phyloP scores from a whole-genome alignment of 768 basidiomycete species.

The Termitomyces sp. region DNA sequence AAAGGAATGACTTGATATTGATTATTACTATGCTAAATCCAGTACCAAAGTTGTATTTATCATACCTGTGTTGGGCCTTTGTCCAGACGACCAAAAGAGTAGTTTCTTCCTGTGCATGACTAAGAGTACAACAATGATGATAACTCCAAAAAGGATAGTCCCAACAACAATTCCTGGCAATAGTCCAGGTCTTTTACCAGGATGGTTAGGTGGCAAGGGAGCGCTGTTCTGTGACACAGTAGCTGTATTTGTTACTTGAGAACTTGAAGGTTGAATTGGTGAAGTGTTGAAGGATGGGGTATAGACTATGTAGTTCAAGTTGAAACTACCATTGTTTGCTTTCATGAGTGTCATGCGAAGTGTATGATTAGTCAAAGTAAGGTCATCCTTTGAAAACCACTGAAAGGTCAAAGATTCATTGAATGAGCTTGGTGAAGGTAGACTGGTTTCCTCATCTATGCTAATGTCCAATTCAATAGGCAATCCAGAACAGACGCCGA shows the following conservation, averaged over 20 bases:
- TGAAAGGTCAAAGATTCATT: not conserved
- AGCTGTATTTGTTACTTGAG: no score
- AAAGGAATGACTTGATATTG: not conserved
- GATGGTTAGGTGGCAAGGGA: not conserved
- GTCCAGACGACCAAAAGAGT: no score
- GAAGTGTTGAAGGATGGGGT: not conserved
- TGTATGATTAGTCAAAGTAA: not conserved
- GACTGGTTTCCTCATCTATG: no score
- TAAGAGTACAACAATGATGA: no score
- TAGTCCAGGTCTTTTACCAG: not conserved
- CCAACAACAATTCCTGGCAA: not conserved
- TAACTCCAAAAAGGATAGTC: not conserved
- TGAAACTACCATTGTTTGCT: no score
- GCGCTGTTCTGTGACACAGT: not conserved
- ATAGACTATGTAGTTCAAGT: not conserved
- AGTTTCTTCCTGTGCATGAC: no score
- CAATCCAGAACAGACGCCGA: not conserved
- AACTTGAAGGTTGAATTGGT: not conserved
- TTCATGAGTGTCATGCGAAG: not conserved
- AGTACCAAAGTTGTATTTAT: no score
- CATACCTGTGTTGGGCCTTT: no score
- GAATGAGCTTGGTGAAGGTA: no score
- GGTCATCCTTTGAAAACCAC: not conserved
- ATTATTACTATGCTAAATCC: no score
- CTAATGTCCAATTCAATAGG: fast-evolving